A percentile compares a stretch with the other conserved stretches of the same genome.
phyloP scores from a whole-genome alignment of 1,139 yeast species.

The Yamadazyma atmosphaerica region DNA sequence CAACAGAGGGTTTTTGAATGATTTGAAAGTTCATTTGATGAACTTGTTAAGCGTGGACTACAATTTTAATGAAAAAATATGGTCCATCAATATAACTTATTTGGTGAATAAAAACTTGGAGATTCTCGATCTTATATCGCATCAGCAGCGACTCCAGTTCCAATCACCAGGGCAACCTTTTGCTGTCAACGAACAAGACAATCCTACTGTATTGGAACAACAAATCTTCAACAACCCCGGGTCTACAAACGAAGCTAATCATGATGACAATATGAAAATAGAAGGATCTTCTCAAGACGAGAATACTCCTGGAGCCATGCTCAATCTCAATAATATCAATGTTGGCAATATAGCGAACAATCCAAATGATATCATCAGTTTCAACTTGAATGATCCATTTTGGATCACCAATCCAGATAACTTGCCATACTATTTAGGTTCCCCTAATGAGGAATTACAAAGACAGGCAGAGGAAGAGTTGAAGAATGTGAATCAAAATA shows the following conservation, averaged over 20 bases:
- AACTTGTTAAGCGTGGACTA: slow-evolving; percentile 26
- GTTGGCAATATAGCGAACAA: slow-evolving; percentile 1
- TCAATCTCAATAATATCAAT: neutral
- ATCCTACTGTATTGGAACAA: neutral
- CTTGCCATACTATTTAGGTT: slow-evolving; percentile 37
- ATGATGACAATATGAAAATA: too few species aligned
- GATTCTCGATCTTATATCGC: slow-evolving; percentile 29
- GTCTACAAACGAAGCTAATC: too few species aligned
- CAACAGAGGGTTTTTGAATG: slow-evolving; percentile 24
- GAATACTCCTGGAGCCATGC: too few species aligned
- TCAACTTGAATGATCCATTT: slow-evolving; percentile 42
- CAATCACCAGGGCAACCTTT: neutral
- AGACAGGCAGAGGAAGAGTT: slow-evolving; percentile 7
- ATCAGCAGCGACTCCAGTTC: slow-evolving; percentile 18
- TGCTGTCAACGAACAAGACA: neutral
- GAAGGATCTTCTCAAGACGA: too few species aligned
- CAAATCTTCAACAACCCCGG: neutral
- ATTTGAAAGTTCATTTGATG: slow-evolving; percentile 25
- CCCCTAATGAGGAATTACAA: slow-evolving; percentile 33
- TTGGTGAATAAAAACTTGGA: slow-evolving; percentile 34
- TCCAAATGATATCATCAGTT: slow-evolving; percentile 15
- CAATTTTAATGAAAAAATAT: slow-evolving; percentile 23
- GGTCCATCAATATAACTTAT: slow-evolving; percentile 39
- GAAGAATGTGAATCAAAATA: slow-evolving; percentile 1
- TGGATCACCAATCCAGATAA: slow-evolving; percentile 47